These are phyloP conservation scores for Leishmania aethiopica DNA, from an alignment of 208 protist genomes.

Conservation along the genomic window DNA sequence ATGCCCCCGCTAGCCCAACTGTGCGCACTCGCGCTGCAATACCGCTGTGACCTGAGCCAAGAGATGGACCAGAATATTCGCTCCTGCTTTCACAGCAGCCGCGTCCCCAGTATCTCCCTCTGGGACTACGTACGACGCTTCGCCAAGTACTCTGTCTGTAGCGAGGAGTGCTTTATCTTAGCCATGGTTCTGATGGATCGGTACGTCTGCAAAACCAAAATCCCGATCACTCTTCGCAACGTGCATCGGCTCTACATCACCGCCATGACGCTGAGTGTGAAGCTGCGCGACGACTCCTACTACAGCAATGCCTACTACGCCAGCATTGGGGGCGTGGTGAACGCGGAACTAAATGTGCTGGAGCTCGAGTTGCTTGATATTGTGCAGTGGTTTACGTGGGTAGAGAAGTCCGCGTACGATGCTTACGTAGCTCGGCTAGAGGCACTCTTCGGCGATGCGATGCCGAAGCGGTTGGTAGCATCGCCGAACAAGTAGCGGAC, in stretches of 20 bases:
- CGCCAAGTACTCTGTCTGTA: slow-evolving; percentile 89
- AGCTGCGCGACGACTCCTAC: slow-evolving; percentile 91
- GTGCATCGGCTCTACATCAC: slow-evolving; percentile 91
- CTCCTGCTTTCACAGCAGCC: slow-evolving; percentile 76
- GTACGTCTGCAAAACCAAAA: slow-evolving; percentile 59
- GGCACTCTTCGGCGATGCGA: slow-evolving; percentile 30
- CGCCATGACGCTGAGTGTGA: slow-evolving; percentile 84
- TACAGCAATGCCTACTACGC: slow-evolving; percentile 93
- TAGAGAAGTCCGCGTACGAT: slow-evolving; percentile 68
- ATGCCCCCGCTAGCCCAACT: slow-evolving; percentile 61
- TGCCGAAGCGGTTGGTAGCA: slow-evolving; percentile 6
- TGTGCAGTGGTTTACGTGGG: slow-evolving; percentile 86
- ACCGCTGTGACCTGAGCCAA: slow-evolving; percentile 55
- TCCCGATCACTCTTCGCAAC: slow-evolving; percentile 57
- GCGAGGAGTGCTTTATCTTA: slow-evolving; percentile 91
- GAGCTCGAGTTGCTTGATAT: slow-evolving; percentile 86
- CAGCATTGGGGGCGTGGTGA: slow-evolving; percentile 85
- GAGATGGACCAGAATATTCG: slow-evolving; percentile 31
- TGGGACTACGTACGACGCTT: slow-evolving; percentile 92
- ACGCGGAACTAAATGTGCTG: slow-evolving; percentile 83
- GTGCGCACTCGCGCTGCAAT: slow-evolving; percentile 60
- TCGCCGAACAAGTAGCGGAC: not conserved
- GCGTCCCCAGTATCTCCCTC: slow-evolving; percentile 80
- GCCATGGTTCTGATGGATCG: slow-evolving; percentile 92
- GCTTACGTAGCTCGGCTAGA: slow-evolving; percentile 43